phyloP scores from a whole-genome alignment of 495 filamentous ascomycete genomes.

The Xylaria venustula region DNA sequence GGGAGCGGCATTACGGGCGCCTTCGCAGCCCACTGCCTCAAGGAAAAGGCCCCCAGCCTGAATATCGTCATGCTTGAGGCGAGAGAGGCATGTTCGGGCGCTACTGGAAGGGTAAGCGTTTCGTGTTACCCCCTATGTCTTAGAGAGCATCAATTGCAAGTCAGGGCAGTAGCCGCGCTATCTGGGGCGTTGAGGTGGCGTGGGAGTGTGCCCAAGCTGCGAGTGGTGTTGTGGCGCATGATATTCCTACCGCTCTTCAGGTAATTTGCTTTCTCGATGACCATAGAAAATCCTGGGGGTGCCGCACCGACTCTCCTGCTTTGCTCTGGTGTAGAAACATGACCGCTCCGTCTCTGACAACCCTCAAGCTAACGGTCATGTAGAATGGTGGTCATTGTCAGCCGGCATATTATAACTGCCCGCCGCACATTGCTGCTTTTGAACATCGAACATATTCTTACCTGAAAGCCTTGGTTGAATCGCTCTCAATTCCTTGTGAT shows the following conservation, averaged over 20 bases:
- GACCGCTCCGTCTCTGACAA: background rate
- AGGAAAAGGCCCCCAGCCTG: constrained; percentile 27
- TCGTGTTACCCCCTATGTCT: background rate
- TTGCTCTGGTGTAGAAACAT: background rate
- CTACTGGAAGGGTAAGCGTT: constrained; percentile 65
- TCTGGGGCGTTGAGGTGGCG: background rate
- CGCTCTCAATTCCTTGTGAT: constrained; percentile 59
- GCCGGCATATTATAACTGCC: constrained; percentile 52
- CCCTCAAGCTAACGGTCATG: background rate
- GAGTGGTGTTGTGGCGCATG: background rate
- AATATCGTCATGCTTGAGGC: constrained; percentile 75
- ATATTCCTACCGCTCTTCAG: background rate
- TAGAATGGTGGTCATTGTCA: constrained; percentile 76
- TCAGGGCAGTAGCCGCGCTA: background rate
- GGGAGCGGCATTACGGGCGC: constrained; percentile 72
- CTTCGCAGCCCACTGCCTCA: constrained; percentile 63
- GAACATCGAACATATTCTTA: constrained; percentile 59
- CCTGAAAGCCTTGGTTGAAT: constrained; percentile 51
- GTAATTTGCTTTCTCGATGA: background rate
- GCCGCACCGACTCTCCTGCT: background rate
- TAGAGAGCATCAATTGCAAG: background rate
- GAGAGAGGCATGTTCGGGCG: constrained; percentile 74
- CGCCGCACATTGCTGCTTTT: constrained; percentile 57
- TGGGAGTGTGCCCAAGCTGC: background rate
- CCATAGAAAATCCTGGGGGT: background rate